A percentile compares a stretch with the other conserved stretches of the same genome.
Evolutionary conservation across 2,329 filamentous ascomycete genomes (phyloP).

Genomic region (Penicillium nordicum): DNA sequence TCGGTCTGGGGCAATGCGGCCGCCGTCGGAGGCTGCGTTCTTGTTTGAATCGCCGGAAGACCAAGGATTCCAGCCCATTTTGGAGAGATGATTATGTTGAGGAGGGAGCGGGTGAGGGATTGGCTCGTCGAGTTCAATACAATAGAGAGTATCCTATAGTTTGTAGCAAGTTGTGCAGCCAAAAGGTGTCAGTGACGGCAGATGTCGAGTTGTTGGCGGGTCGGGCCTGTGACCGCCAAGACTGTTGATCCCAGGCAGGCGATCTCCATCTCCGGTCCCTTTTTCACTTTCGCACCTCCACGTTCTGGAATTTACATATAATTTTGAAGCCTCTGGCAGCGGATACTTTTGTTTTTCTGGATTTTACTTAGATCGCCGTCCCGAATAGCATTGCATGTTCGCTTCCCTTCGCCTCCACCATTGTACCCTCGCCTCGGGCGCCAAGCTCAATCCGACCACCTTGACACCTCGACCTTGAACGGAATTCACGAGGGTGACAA

Average conservation of each 20-base stretch:
- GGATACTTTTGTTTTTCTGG: neutral
- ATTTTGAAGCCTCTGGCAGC: neutral
- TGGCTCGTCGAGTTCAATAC: neutral
- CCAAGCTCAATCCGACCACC: slow-evolving; percentile 4
- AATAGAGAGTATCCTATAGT: neutral
- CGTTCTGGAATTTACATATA: slow-evolving; percentile 1
- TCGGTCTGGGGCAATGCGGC: slow-evolving; percentile 77
- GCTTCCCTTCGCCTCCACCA: neutral
- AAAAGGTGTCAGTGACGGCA: slow-evolving; percentile 6
- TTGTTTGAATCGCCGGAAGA: slow-evolving; percentile 44
- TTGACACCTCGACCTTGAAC: neutral
- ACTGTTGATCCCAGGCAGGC: slow-evolving; percentile 22
- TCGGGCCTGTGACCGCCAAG: slow-evolving; percentile 22
- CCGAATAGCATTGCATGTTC: slow-evolving; percentile 4
- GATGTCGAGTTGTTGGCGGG: slow-evolving; percentile 12
- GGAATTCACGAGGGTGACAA: neutral
- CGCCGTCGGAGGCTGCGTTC: slow-evolving; percentile 50
- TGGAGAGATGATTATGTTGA: slow-evolving; percentile 5
- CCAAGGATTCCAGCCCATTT: slow-evolving; percentile 55
- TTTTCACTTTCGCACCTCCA: neutral
- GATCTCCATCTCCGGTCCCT: slow-evolving; percentile 14
- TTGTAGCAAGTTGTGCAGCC: neutral
- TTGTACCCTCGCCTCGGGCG: slow-evolving; percentile 6
- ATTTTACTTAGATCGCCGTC: neutral
- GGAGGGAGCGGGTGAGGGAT: neutral